Evolutionary conservation across 78 protist species (phyloP).

Genomic region (Monosiga brevicollis): DNA sequence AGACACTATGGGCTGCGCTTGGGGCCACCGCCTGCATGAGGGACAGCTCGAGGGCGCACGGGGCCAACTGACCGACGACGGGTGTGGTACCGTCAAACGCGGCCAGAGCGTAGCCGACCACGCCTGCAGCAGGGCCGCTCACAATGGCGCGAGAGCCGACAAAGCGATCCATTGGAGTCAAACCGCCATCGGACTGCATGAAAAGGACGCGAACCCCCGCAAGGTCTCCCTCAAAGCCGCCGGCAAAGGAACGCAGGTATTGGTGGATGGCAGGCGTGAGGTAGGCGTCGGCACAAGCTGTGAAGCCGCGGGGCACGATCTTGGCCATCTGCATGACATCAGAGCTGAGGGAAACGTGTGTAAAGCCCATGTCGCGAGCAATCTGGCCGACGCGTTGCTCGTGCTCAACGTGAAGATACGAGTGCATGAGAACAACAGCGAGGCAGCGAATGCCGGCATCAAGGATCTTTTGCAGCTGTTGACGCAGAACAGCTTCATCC

Average conservation of each 20-base stretch:
- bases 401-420: slow-evolving; percentile 64
- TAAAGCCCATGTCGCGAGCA: slow-evolving; percentile 73
- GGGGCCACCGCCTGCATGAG: too few species aligned
- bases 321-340: slow-evolving; percentile 63
- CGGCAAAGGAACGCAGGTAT: slow-evolving; percentile 42
- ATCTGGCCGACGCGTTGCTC: slow-evolving; percentile 62
- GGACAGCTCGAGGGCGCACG: too few species aligned
- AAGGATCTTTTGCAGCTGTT: not conserved
- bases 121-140: slow-evolving; percentile 93
- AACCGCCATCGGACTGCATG: slow-evolving; percentile 94
- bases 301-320: slow-evolving; percentile 83
- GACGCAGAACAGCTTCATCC: slow-evolving; percentile 1
- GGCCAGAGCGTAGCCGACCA: slow-evolving; percentile 81
- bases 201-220: slow-evolving; percentile 56
- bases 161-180: slow-evolving; percentile 64
- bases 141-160: slow-evolving; percentile 75
- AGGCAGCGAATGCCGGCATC: slow-evolving; percentile 39
- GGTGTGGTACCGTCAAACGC: not conserved
- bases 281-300: slow-evolving; percentile 91
- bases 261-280: slow-evolving; percentile 76
- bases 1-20: too few species aligned
- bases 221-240: slow-evolving; percentile 59
- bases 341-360: slow-evolving; percentile 66
- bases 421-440: slow-evolving; percentile 80
- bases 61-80: too few species aligned